Percentiles rank a stretch among this genome's conserved stretches.
Conservation (phyloP, 257 asterid genomes). For the Capsicum baccatum region DNA sequence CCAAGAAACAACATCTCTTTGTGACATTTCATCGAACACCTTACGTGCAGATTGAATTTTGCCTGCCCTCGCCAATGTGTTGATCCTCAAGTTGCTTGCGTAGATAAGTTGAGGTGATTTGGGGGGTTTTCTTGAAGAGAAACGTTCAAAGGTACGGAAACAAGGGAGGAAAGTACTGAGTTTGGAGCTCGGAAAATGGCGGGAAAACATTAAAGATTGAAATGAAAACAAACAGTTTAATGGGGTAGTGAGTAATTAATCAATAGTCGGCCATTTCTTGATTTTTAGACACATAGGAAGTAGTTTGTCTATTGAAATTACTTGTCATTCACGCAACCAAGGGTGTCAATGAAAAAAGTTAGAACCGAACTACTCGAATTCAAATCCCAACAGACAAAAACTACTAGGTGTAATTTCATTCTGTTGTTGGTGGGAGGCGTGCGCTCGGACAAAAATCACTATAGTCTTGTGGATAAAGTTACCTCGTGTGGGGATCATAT, state of each 20-base stretch:
- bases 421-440: too few species aligned
- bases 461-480: too few species aligned
- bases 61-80: neutral
- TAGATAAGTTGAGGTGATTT: conserved; percentile 17
- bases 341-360: too few species aligned
- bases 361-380: too few species aligned
- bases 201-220: neutral
- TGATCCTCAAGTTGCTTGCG: conserved; percentile 21
- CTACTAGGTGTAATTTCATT: too few species aligned
- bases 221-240: neutral
- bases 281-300: neutral
- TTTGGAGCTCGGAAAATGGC: conserved; percentile 10
- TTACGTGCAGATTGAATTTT: conserved; percentile 25
- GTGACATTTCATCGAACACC: conserved; percentile 28
- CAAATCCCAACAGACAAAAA: too few species aligned
- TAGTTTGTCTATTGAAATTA: neutral
- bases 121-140: neutral
- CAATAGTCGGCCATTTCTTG: neutral
- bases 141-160: neutral
- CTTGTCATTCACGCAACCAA: too few species aligned
- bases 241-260: neutral
- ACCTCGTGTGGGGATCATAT: too few species aligned
- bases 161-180: conserved; percentile 1
- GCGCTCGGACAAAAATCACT: too few species aligned
- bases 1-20: conserved; percentile 24